Base-by-base conservation (phyloP, 2,329 filamentous ascomycete genomes). In the Orbilia ellipsospora region DNA sequence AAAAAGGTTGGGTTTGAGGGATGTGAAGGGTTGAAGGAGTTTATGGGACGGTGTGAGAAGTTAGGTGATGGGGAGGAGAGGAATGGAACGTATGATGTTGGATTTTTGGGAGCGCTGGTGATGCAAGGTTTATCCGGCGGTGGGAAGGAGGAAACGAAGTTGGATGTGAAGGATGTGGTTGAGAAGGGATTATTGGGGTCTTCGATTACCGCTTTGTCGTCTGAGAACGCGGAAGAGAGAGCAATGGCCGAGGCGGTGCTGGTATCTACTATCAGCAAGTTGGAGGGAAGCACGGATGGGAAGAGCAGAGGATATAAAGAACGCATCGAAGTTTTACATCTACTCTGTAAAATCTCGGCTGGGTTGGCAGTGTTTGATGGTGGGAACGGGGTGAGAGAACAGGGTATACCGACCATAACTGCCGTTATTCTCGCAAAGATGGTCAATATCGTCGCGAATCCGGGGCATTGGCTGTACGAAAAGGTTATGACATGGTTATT, bases 381-480 rank as follows among this genome's bases (percentile, higher is more conserved):
- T 13, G 54, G 44, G 13, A 26, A 44, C 4, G 28, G 65, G 6
- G 31, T 78, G 20, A 45, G 68, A 10, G 61, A 74, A 5, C n/a
- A 16, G 1, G 76, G 73, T 0, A 77, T 79, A 20, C 79, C 79
- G 45, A 79, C 78, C 15, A 52, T 80, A 2, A 70, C 77, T 3
- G 74, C 77, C 2, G 65, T 79, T 18, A 74, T 79, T 20, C 51
- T 80, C 7, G 78, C 78, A 8, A 73, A 77, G 26, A 62, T 64
- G n/a, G 54, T 77, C 12, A 65, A 63, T 16, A 69, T 79, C 7
- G 61, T 78, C 8, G 63, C 75, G 0, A 78, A 77, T 31, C 79
- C 79, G 20, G 45, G 59, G 16, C 78, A 80, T 44, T 79, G 77
- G 42, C 54, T 79, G 15, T 80, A 80, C 52, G 78, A 79, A 42